phyloP scores from a whole-genome alignment of 805 yeast species.

The Tetrapisispora nanseiensis region DNA sequence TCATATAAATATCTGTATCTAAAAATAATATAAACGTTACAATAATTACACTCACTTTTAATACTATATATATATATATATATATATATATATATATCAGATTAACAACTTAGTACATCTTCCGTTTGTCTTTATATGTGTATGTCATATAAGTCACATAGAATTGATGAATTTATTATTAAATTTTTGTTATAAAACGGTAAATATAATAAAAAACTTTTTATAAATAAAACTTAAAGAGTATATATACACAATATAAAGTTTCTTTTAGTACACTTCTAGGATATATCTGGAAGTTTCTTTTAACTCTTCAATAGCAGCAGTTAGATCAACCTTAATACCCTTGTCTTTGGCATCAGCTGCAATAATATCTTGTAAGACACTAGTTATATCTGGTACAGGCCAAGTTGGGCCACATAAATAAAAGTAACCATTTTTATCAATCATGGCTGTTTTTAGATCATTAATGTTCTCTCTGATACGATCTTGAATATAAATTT shows the following conservation, averaged over 20 bases:
- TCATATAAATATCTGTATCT: constrained; percentile 2
- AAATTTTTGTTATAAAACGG: not conserved
- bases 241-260: too few species aligned
- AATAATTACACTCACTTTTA: not conserved
- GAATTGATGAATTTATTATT: too few species aligned
- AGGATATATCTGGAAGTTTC: constrained; percentile 85
- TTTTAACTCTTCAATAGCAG: constrained; percentile 85
- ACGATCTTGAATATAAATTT: constrained; percentile 90
- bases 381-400: constrained; percentile 89
- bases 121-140: too few species aligned
- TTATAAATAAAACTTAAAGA: too few species aligned
- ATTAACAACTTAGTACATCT: too few species aligned
- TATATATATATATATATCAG: too few species aligned
- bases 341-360: constrained; percentile 65
- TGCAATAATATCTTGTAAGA: constrained; percentile 69
- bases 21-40: constrained; percentile 3
- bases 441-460: constrained; percentile 69
- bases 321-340: constrained; percentile 57
- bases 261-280: constrained; percentile 62
- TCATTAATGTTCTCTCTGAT: constrained; percentile 67
- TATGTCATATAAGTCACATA: too few species aligned
- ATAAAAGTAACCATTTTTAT: constrained; percentile 80
- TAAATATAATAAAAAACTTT: too few species aligned
- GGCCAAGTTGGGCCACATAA: constrained; percentile 99
- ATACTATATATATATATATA: not conserved